Evolutionary conservation across 306 rosid species (phyloP).

Genomic region (Castanopsis chinensis): DNA sequence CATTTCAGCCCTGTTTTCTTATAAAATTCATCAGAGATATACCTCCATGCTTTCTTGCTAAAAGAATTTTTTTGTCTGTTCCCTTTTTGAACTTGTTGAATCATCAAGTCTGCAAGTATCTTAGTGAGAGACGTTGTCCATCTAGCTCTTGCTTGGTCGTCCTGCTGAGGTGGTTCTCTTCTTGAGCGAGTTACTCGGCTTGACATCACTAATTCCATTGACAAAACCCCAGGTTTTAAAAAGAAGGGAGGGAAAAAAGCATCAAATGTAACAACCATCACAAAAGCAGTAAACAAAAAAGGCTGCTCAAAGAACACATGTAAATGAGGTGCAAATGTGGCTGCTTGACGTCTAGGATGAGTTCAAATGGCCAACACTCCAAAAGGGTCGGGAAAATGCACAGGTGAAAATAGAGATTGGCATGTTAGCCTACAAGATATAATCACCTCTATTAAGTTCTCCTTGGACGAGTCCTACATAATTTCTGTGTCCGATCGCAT

Average conservation of each 20-base stretch:
- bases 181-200: constrained; percentile 43
- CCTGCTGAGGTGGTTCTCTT: constrained; percentile 44
- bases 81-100: constrained; percentile 62
- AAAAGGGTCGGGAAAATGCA: neutral
- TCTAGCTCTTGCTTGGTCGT: constrained; percentile 66
- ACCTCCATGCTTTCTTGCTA: constrained; percentile 70
- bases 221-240: constrained; percentile 2
- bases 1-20: constrained; percentile 61
- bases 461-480: neutral
- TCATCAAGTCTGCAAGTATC: constrained; percentile 60
- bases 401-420: neutral
- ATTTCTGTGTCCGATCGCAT: neutral
- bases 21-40: constrained; percentile 59
- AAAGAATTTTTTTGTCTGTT: constrained; percentile 47
- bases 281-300: neutral
- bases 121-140: constrained; percentile 66
- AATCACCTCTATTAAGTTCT: neutral
- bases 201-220: constrained; percentile 46
- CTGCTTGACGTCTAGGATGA: neutral
- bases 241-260: neutral
- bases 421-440: neutral
- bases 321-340: neutral
- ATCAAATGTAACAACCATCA: neutral
- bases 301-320: neutral
- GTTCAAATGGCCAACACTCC: neutral